Evolutionary conservation across 139 green algal genomes (phyloP), one percentile per base, ranked within the genome.

Genomic region (Chlamydomonas incerta): DNA sequence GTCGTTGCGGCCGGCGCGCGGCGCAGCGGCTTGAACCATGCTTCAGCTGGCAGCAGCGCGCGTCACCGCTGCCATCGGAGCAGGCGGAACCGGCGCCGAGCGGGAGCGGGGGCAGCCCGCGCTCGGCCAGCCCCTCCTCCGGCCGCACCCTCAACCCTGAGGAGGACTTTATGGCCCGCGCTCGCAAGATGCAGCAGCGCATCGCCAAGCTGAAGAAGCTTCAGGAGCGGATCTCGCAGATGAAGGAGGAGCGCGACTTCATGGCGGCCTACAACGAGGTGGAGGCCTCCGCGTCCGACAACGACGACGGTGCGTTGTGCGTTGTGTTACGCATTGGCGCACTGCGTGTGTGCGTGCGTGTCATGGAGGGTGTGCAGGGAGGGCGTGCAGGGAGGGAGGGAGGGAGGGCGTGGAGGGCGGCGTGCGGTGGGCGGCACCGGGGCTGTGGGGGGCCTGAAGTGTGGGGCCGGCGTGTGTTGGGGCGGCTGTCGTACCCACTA

Each of bases 141-240:
- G 2, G 72, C 26, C 50, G 46, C 41, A 50, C 33, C 57, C 24
- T 31, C 0, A 73, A n/a, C 26, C 29, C 76, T 2, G 79, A 85
- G 17, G 79, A 67, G 65, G 66, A 85, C 0, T 85, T 85, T 23
- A 52, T 76, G 79, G 60, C 0, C 0, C 65, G 66, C 0, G 47
- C 46, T 0, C 24, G 50, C 20, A 67, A 68, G 66, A 52, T 85
- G 66, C 47, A 67, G 47, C 8, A 21, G 2, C n/a, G 66, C 29
- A 85, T 85, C 20, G 65, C 65, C 3, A 85, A 75, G 79, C 66
- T 85, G 23, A 55, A 47, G 79, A 50, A 26, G 47, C 33, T 85
- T 24, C 79, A 85, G 79, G 79, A 85, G 2, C 28, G n/a, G 46
- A 58, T 85, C 3, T 11, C 79, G 20, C 65, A 58, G 47, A 46